Base-by-base conservation (phyloP, 176 grass and related monocot genomes). In the Saccharum officinarum region DNA sequence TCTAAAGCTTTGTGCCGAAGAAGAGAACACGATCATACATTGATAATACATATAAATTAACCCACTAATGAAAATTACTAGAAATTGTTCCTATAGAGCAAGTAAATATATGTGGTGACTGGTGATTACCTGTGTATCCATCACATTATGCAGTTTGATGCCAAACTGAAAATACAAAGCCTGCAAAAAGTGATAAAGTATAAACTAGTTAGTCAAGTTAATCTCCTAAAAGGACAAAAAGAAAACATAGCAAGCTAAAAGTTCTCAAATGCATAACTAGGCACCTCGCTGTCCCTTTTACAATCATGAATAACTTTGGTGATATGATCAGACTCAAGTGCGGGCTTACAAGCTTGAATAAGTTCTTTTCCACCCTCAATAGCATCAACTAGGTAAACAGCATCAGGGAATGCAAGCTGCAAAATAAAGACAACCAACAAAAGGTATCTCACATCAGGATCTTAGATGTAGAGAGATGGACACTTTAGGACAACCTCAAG, bases 281-380 rank as follows among this genome's bases (percentile, higher is more conserved):
- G 74, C 50, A 92, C 96, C 96, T 98, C 96, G 83, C 93, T 98
- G 77, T 98, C 96, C 59, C 96, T 87, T 92, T 98, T 98, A 81
- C 96, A 98, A 85, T 98, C 93, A 79, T 98, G 93, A 86, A 98
- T 95, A 82, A 98, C 93, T 94, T 98, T 95, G 60, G 78, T 89
- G 79, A 98, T 80, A 83, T 94, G 82, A 54, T 84, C 83, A 47
- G 93, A 98, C 79, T 95, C 96, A 55, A 98, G 91, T 86, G 91
- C 89, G 54, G 89, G 93, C 88, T 98, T 95, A 83, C 96, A 98
- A 86, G 93, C 91, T 92, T 91, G 62, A 89, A 98, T 90, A 18
- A 98, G 77, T 71, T 77, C 67, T 81, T 87, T 49, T 66, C 91
- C 91, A 76, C 96, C 96, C 77, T 92, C 91, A 81, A 89, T 90